These are phyloP conservation scores for Xylaria digitata DNA, from an alignment of 2,329 filamentous ascomycete species.

Conservation along the genomic window DNA sequence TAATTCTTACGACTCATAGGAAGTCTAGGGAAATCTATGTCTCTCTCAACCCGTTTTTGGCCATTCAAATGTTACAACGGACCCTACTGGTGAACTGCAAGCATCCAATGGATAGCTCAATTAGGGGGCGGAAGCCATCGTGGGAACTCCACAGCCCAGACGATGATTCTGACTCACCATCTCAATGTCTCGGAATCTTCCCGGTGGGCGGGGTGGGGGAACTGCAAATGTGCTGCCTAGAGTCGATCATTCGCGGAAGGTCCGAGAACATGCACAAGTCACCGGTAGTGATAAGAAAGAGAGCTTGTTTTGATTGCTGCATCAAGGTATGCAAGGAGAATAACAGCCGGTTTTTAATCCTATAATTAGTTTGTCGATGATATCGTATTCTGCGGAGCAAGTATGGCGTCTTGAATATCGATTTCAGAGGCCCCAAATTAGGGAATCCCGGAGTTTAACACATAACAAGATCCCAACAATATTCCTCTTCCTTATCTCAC, in stretches of 20 bases:
- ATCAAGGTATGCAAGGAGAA: not conserved
- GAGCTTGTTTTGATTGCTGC: slow-evolving; percentile 6
- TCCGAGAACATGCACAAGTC: too few species aligned
- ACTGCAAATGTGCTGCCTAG: slow-evolving; percentile 15
- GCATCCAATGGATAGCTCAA: not conserved
- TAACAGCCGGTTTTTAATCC: not conserved
- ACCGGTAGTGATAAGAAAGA: not conserved
- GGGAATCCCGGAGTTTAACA: too few species aligned
- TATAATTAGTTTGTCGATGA: not conserved
- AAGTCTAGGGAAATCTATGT: not conserved
- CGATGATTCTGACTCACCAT: too few species aligned
- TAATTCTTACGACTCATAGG: not conserved
- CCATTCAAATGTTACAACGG: not conserved
- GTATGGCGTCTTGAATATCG: too few species aligned
- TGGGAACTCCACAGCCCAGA: too few species aligned
- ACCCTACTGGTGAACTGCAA: not conserved
- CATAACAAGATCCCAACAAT: too few species aligned
- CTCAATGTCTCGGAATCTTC: not conserved
- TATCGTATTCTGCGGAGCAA: too few species aligned
- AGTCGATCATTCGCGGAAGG: too few species aligned
- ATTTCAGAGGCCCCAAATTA: too few species aligned
- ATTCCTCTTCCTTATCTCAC: too few species aligned
- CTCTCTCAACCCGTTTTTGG: rapidly evolving
- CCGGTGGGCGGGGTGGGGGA: not conserved
- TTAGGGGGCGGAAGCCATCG: too few species aligned